Conservation (phyloP, 2,329 filamentous ascomycete species). For the Neopestalotiopsis sp. region DNA sequence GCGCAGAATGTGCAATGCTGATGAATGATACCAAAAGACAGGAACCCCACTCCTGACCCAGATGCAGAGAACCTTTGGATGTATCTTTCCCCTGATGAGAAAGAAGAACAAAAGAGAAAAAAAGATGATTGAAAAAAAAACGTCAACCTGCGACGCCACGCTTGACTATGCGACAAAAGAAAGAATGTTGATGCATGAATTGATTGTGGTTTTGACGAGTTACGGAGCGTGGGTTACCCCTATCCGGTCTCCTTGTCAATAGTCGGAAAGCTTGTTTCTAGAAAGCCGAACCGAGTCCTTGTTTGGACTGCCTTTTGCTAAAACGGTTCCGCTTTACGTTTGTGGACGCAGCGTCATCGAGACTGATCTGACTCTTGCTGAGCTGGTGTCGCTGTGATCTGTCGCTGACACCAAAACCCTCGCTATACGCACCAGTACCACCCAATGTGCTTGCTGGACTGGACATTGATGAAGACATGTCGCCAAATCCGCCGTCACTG, state of each 20-base stretch:
- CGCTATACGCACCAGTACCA: slow-evolving; percentile 58
- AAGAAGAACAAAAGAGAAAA: slow-evolving; percentile 7
- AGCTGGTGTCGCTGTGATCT: slow-evolving; percentile 62
- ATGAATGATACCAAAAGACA: slow-evolving; percentile 3
- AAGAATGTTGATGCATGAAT: slow-evolving; percentile 9
- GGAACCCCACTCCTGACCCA: not conserved
- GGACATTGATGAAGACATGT: slow-evolving; percentile 74
- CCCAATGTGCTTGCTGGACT: slow-evolving; percentile 79
- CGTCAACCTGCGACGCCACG: slow-evolving; percentile 18
- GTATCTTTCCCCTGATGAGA: slow-evolving; percentile 9
- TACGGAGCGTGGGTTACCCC: not conserved
- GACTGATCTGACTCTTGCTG: slow-evolving; percentile 62
- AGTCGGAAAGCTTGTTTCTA: slow-evolving; percentile 42
- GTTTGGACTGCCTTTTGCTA: slow-evolving; percentile 92
- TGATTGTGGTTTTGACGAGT: not conserved
- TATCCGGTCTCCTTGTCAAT: slow-evolving; percentile 2
- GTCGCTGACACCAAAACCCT: slow-evolving; percentile 55
- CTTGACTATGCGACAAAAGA: slow-evolving; percentile 19
- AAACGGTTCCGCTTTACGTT: slow-evolving; percentile 70
- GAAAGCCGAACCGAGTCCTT: slow-evolving; percentile 89
- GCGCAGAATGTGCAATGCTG: slow-evolving; percentile 2
- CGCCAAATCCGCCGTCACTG: slow-evolving; percentile 69
- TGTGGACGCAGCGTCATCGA: slow-evolving; percentile 52
- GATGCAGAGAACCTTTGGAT: not conserved
- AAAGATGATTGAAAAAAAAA: not conserved